Conservation (phyloP, 768 basidiomycete species). For the Boletus vermiculosoides region DNA sequence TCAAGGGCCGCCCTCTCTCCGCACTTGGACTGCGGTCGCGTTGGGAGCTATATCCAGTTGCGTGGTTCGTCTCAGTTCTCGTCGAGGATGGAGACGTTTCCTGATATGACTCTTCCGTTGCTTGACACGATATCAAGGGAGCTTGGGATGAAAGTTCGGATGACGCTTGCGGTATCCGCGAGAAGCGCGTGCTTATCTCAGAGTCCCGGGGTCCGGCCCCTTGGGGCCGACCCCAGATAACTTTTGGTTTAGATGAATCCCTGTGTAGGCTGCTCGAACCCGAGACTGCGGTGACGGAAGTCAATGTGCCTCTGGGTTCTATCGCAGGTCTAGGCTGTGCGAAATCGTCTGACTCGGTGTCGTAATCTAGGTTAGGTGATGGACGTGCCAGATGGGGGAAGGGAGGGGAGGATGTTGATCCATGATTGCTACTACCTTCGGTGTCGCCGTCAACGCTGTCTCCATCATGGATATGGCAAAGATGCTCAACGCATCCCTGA, state of each 20-base stretch:
- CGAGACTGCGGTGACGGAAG: conserved; percentile 7
- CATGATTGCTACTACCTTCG: conserved; percentile 22
- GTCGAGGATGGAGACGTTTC: conserved; percentile 9
- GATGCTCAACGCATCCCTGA: conserved; percentile 23
- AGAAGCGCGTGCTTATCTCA: conserved; percentile 17
- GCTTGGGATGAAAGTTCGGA: neutral
- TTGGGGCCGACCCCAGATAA: neutral
- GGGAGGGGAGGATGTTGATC: conserved; percentile 19
- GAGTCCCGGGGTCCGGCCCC: conserved; percentile 13
- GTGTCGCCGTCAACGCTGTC: conserved; percentile 17
- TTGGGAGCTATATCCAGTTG: neutral
- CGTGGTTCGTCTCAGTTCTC: neutral
- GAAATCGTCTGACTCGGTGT: conserved; percentile 13
- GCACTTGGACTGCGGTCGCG: conserved; percentile 17
- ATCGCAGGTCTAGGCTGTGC: conserved; percentile 14
- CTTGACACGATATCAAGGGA: conserved; percentile 3
- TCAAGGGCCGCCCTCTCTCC: conserved; percentile 30
- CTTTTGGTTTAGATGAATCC: neutral
- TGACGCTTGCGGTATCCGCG: conserved; percentile 6
- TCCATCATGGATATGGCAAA: conserved; percentile 15
- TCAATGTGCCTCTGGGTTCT: neutral
- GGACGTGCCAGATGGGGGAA: conserved; percentile 22
- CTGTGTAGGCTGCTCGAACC: neutral
- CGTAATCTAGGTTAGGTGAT: conserved; percentile 19
- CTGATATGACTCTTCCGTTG: conserved; percentile 11